These are phyloP conservation scores for Cryptococcus sp. DNA, from an alignment of 1,284 basidiomycete species.

Conservation along the genomic window DNA sequence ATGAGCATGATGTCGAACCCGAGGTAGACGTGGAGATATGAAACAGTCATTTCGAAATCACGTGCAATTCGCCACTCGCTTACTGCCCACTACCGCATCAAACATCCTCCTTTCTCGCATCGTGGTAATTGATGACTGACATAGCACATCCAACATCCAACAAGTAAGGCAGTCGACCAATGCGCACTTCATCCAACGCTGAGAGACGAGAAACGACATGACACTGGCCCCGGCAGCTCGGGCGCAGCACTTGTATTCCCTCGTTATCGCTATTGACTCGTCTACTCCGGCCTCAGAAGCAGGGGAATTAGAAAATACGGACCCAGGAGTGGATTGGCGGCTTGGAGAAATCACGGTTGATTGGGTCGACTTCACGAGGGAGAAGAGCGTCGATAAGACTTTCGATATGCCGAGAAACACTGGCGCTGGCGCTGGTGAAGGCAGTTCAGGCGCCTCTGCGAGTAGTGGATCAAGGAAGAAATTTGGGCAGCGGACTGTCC, in stretches of 20 bases:
- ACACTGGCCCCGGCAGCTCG: background rate
- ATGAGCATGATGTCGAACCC: too few species aligned
- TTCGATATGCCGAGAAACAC: background rate
- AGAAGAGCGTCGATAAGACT: conserved; percentile 38
- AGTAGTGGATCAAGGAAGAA: background rate
- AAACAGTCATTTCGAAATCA: too few species aligned
- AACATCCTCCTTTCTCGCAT: too few species aligned
- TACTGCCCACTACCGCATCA: too few species aligned
- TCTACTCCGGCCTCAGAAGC: background rate
- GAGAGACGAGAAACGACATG: background rate
- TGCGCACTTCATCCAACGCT: too few species aligned
- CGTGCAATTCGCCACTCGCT: too few species aligned
- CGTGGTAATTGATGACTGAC: too few species aligned
- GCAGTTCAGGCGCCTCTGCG: background rate
- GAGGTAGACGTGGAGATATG: too few species aligned
- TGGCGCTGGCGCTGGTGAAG: background rate
- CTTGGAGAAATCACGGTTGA: conserved; percentile 50
- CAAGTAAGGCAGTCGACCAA: too few species aligned
- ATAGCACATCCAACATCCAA: too few species aligned
- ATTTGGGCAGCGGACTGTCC: background rate
- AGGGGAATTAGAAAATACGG: background rate
- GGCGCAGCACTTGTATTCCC: conserved; percentile 29
- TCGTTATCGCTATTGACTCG: conserved; percentile 40
- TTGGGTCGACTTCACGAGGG: conserved; percentile 50
- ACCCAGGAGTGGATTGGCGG: conserved; percentile 34